Percentiles rank a stretch among this genome's conserved stretches.
phyloP scores from a whole-genome alignment of 495 filamentous ascomycete genomes.

The Cercophora samala region DNA sequence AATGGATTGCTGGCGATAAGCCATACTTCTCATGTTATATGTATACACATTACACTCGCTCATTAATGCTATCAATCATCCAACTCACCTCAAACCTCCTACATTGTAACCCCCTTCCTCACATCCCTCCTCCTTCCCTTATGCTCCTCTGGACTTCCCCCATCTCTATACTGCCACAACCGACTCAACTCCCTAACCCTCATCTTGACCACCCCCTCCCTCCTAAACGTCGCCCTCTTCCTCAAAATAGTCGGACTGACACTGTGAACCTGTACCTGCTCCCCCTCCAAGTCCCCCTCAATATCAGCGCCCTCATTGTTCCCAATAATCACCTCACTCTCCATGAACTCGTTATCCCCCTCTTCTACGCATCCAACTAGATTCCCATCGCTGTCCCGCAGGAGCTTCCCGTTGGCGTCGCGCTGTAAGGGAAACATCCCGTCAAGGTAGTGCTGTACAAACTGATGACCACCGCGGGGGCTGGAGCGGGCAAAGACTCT shows the following conservation, averaged over 20 bases:
- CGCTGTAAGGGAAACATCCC: conserved; percentile 66
- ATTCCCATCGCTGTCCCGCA: conserved; percentile 22
- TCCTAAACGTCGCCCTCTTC: conserved; percentile 8
- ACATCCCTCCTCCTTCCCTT: neutral
- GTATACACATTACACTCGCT: no score
- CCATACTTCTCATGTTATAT: no score
- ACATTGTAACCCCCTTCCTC: neutral
- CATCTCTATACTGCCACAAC: conserved; percentile 71
- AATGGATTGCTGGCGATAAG: no score
- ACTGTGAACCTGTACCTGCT: conserved; percentile 33
- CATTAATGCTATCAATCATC: no score
- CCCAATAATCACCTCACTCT: conserved; percentile 47
- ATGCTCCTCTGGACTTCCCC: conserved; percentile 49
- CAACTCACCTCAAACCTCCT: neutral
- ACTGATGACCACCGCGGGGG: conserved; percentile 61
- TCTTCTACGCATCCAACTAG: conserved; percentile 30
- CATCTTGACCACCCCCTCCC: conserved; percentile 27
- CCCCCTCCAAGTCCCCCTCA: conserved; percentile 32
- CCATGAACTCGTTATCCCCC: conserved; percentile 54
- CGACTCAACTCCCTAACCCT: conserved; percentile 69
- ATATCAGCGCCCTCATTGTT: conserved; percentile 19
- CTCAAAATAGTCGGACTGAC: conserved; percentile 24
- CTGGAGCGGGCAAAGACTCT: conserved; percentile 66
- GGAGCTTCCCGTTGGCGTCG: conserved; percentile 31
- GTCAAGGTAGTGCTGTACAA: conserved; percentile 79